Evolutionary conservation across 164 flowering plant species (phyloP).

Genomic region (Vitis cinerea): DNA sequence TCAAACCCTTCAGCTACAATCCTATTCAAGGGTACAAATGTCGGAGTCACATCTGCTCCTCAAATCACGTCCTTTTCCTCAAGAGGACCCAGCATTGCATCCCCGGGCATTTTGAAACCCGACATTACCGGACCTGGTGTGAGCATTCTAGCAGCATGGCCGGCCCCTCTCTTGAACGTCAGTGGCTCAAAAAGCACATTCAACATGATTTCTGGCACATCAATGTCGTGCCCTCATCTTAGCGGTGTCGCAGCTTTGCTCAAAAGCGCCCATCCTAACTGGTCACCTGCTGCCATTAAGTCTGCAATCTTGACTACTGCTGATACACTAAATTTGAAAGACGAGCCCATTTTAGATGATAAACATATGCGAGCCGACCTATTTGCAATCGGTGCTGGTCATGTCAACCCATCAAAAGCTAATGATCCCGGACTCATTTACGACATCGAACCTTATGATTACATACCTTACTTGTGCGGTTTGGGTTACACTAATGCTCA

Average conservation of each 20-base stretch:
- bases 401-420: slow-evolving; percentile 52
- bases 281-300: slow-evolving; percentile 62
- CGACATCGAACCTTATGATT: slow-evolving; percentile 45
- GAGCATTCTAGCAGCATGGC: slow-evolving; percentile 61
- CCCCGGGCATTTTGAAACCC: slow-evolving; percentile 56
- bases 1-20: slow-evolving; percentile 34
- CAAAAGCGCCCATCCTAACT: slow-evolving; percentile 50
- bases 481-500: slow-evolving; percentile 33
- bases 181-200: slow-evolving; percentile 20
- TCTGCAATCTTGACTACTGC: slow-evolving; percentile 67
- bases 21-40: slow-evolving; percentile 42
- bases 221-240: slow-evolving; percentile 64
- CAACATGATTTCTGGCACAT: slow-evolving; percentile 52
- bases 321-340: slow-evolving; percentile 21
- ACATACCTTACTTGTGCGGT: slow-evolving; percentile 53
- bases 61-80: slow-evolving; percentile 46
- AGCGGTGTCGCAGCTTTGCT: slow-evolving; percentile 58
- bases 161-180: slow-evolving; percentile 23
- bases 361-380: slow-evolving; percentile 25
- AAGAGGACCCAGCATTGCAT: slow-evolving; percentile 45
- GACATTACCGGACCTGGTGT: slow-evolving; percentile 62
- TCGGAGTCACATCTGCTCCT: slow-evolving; percentile 37
- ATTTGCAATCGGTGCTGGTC: slow-evolving; percentile 54
- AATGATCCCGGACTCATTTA: slow-evolving; percentile 53
- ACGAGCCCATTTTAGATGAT: slow-evolving; percentile 35